Evolutionary conservation across 495 filamentous ascomycete genomes (phyloP), one percentile per base, ranked within the genome.

Genomic region (Podospora appendiculata): DNA sequence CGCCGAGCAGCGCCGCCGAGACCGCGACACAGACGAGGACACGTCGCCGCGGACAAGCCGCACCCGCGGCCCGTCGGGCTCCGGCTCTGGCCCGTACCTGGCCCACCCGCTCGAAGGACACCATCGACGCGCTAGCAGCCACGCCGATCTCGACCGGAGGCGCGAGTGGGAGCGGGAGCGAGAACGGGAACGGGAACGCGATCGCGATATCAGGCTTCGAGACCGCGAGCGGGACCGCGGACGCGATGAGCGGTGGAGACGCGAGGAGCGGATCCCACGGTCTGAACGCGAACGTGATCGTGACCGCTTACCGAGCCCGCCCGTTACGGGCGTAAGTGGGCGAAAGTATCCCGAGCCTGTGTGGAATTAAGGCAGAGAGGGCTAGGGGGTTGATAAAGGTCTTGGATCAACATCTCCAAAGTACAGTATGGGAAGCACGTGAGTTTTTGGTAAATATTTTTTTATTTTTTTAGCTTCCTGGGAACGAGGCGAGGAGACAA

Each of bases 121-220:
- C n/a, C 59, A 55, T n/a, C 66, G 72, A 16, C 60, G 72, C 41
- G 65, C 70, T 2, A 73, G 70, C 52, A 75, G 72, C 55, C 72
- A 75, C 46, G 59, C 70, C 2, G 72, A 76, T 17, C 39, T 66
- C 11, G 71, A 70, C 11, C 51, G 70, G 33, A 60, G 61, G 54
- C 58, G 53, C 32, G 53, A 60, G 0, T 53, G 55, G 36, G 54
- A 55, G 40, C 61, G 65, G 19, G 63, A 60, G 7, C 53, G 55
- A 1, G 66, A 60, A 9, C 43, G 55, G 17, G 54, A 54, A 32
- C 16, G 47, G 41, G 52, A 55, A 7, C 35, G 34, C 11, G 47
- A 51, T 13, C 35, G 34, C 11, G 47, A 51, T 13, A 8, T 17
- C 40, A 17, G 32, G 40, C n/a, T n/a, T 51, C 32, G 41, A 13